Evolutionary conservation across 805 yeast species (phyloP), one percentile per base, ranked within the genome.

Genomic region (Candida tallmaniae): DNA sequence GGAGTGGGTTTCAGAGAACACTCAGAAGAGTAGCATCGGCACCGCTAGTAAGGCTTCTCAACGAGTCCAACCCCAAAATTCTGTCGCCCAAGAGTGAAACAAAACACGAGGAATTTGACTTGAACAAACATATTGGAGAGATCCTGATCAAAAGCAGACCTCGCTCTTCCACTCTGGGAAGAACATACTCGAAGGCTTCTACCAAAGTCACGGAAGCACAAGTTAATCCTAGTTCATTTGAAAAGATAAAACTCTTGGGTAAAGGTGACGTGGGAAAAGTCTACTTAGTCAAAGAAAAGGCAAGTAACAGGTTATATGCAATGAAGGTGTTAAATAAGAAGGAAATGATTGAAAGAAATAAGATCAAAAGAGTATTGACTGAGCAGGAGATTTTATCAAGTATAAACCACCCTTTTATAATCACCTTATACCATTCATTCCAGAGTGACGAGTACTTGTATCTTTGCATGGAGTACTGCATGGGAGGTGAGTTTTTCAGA

Each of bases 191-290:
- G 13, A 73, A 80, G 39, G 79, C 80, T 43, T 77, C 96, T 9
- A 83, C 83, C 36, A 84, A 79, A 50, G 72, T 80, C 23, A 70
- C 77, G 36, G 82, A 79, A 42, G 87, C 82, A 7, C 87, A 83
- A 50, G 99, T 94, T 14, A 75, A 81, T 5, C 94, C 95, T 2
- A 74, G 76, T 29, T 83, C 93, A 18, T 93, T 93, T 56, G 96
- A 89, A 46, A 90, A 87, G 54, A 76, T 93, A 35, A 78, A 85
- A 46, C 63, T 93, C n/a, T 63, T 93, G 32, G 99, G 99, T 4
- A 86, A 86, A 53, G 99, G 99, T 38, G 98, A 93, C 51, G 97
- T 93, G 23, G 99, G 99, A 3, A 89, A 87, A 56, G 99, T 93
- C 16, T 93, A 85, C 50, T 64, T 93, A 18, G 99, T 93, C 4